phyloP scores from a whole-genome alignment of 768 basidiomycete genomes.

The Chalciporus chontae region DNA sequence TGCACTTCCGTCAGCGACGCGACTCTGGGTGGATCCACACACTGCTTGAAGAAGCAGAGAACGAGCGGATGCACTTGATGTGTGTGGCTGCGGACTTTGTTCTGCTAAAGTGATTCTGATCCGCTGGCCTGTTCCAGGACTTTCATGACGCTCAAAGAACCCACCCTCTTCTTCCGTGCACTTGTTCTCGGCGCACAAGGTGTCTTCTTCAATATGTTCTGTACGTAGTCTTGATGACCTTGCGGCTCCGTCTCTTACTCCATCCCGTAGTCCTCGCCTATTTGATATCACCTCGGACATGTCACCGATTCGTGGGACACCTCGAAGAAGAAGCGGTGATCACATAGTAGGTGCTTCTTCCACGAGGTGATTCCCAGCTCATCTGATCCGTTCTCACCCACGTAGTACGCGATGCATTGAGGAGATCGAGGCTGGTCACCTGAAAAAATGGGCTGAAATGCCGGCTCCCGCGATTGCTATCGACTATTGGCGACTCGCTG shows the following conservation, averaged over 20 bases:
- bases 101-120: constrained; percentile 10
- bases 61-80: constrained; percentile 96
- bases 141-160: constrained; percentile 88
- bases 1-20: constrained; percentile 35
- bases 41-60: constrained; percentile 90
- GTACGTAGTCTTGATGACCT: constrained; percentile 39
- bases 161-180: constrained; percentile 75
- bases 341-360: constrained; percentile 66
- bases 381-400: constrained; percentile 12
- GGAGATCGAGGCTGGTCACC: constrained; percentile 75
- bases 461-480: constrained; percentile 88
- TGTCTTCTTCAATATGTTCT: constrained; percentile 86
- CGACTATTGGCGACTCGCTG: constrained; percentile 86
- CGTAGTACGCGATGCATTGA: constrained; percentile 73
- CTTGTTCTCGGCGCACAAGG: constrained; percentile 90
- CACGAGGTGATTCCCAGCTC: constrained; percentile 16
- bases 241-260: constrained; percentile 13
- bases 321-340: constrained; percentile 94
- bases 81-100: constrained; percentile 24
- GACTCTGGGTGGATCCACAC: constrained; percentile 87
- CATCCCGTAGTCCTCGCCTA: constrained; percentile 63
- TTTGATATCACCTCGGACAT: constrained; percentile 66
- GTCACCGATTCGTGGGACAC: constrained; percentile 89
- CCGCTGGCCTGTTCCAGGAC: constrained; percentile 51
- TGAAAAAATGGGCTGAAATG: constrained; percentile 76